phyloP scores from a whole-genome alignment of 345 rosid genomes.

The Acer yangbiense region DNA sequence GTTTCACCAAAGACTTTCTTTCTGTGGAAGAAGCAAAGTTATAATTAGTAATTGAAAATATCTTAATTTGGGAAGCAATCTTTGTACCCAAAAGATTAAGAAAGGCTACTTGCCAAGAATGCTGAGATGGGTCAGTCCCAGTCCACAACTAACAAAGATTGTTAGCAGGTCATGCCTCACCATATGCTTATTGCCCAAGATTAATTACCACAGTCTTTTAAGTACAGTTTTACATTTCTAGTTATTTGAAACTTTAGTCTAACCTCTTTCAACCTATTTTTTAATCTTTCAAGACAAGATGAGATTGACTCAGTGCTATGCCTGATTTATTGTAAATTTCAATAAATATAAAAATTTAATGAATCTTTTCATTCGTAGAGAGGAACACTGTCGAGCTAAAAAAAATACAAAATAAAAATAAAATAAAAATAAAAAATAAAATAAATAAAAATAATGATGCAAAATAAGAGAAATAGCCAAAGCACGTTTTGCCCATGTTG shows the following conservation, averaged over 20 bases:
- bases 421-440: no score
- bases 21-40: background rate
- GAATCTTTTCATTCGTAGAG: no score
- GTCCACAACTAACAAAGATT: slow-evolving; percentile 11
- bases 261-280: background rate
- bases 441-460: no score
- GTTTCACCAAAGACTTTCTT: background rate
- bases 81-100: slow-evolving; percentile 18
- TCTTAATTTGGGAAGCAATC: background rate
- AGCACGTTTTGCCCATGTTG: slow-evolving; percentile 28
- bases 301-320: no score
- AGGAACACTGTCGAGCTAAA: no score
- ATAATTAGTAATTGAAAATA: slow-evolving; percentile 9
- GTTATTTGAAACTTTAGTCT: slow-evolving; percentile 12
- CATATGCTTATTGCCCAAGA: slow-evolving; percentile 19
- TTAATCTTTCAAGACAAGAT: background rate
- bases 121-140: background rate
- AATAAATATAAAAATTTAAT: no score
- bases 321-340: no score
- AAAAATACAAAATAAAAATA: no score
- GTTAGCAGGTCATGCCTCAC: slow-evolving; percentile 20
- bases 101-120: slow-evolving; percentile 23
- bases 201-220: slow-evolving; percentile 21
- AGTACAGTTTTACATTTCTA: background rate
- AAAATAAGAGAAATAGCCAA: background rate